Percentiles rank a stretch among this genome's conserved stretches.
These are phyloP conservation scores for Solanum chilense DNA, from an alignment of 257 asterid genomes.

Conservation along the genomic window DNA sequence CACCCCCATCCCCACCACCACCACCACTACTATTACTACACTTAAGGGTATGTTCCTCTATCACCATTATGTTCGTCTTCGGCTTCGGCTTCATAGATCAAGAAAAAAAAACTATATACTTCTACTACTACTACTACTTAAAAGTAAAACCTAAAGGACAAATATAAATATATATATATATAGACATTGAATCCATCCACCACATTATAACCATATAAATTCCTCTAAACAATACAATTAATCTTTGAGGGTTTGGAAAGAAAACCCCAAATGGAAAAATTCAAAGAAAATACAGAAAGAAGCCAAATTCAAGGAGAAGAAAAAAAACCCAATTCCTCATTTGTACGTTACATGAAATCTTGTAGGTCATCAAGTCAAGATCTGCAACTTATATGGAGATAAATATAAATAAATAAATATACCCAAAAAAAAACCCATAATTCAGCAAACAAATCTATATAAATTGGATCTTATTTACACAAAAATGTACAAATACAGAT, in stretches of 20 bases:
- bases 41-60: constrained; percentile 36
- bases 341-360: constrained; percentile 23
- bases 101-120: background rate
- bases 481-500: background rate
- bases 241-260: constrained; percentile 17
- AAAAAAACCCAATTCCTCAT: constrained; percentile 7
- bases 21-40: constrained; percentile 19
- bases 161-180: constrained; percentile 10
- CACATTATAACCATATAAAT: constrained; percentile 8
- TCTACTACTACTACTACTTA: background rate
- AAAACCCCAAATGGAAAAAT: constrained; percentile 8
- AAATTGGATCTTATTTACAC: background rate
- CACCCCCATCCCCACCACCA: constrained; percentile 8
- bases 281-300: background rate
- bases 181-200: background rate
- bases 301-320: background rate
- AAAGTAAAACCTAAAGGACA: constrained; percentile 17
- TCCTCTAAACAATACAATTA: constrained; percentile 21
- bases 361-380: constrained; percentile 21
- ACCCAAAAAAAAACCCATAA: constrained; percentile 9
- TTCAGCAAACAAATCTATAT: constrained; percentile 4
- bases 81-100: constrained; percentile 24
- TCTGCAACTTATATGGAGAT: constrained; percentile 26
- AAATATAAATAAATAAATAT: background rate
- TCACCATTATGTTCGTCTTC: constrained; percentile 33